Evolutionary conservation across 768 basidiomycete genomes (phyloP).

Genomic region (Tephrocybe rancida): DNA sequence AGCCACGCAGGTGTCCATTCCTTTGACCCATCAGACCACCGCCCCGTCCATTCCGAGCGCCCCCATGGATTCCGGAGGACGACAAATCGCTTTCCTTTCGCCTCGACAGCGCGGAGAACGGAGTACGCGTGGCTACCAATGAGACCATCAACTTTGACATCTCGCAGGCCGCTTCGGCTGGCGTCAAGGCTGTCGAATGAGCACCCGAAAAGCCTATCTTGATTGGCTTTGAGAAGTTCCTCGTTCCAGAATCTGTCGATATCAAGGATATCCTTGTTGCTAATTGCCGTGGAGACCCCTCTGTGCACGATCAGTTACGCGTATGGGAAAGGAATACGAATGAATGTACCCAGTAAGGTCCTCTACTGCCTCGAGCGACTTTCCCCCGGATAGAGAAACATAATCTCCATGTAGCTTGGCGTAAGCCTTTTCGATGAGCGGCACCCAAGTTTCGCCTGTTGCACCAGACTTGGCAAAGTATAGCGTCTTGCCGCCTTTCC

Average conservation of each 20-base stretch:
- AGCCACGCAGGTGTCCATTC: constrained; percentile 47
- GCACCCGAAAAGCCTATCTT: constrained; percentile 56
- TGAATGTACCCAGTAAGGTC: constrained; percentile 54
- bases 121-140: constrained; percentile 44
- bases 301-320: constrained; percentile 21
- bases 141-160: constrained; percentile 31
- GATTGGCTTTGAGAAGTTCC: constrained; percentile 50
- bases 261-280: constrained; percentile 53
- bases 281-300: constrained; percentile 45
- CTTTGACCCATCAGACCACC: constrained; percentile 43
- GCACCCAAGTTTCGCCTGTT: constrained; percentile 57
- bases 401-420: constrained; percentile 57
- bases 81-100: constrained; percentile 42
- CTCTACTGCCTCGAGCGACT: constrained; percentile 51
- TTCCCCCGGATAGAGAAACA: constrained; percentile 34
- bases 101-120: constrained; percentile 41
- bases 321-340: neutral
- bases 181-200: constrained; percentile 38
- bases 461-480: constrained; percentile 53
- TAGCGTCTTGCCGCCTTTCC: constrained; percentile 49
- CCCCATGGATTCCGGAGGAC: constrained; percentile 50
- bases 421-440: constrained; percentile 62
- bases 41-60: constrained; percentile 40
- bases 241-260: constrained; percentile 54
- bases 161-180: constrained; percentile 25